Conservation (phyloP, 176 grass and related monocot species). For the Luzula sylvatica region DNA sequence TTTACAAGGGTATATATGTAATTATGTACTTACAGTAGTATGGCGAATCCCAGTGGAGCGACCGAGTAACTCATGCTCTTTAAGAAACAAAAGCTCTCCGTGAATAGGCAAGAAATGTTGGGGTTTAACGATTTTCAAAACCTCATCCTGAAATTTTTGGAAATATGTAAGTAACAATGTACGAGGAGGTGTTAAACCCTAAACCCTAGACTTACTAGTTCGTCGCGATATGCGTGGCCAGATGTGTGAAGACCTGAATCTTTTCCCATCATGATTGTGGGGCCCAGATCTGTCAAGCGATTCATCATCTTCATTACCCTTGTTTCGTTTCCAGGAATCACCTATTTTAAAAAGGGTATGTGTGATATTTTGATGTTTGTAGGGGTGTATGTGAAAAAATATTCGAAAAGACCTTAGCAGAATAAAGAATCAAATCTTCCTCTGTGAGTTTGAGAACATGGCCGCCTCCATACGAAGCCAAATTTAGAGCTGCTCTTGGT, state of each 20-base stretch:
- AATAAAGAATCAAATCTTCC: constrained; percentile 90
- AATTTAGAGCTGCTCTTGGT: constrained; percentile 88
- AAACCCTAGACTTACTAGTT: constrained; percentile 62
- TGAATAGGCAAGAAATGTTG: constrained; percentile 98
- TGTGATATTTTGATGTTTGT: constrained; percentile 3
- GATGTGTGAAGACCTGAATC: constrained; percentile 83
- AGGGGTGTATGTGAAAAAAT: background rate
- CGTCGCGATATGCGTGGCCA: constrained; percentile 85
- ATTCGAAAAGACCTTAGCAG: constrained; percentile 87
- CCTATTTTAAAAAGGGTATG: constrained; percentile 27
- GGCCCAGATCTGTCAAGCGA: constrained; percentile 74
- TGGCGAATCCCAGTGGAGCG: constrained; percentile 88
- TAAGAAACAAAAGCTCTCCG: constrained; percentile 90
- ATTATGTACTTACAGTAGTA: constrained; percentile 69
- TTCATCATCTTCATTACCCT: constrained; percentile 99
- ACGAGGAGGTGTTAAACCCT: too few relatives aligned
- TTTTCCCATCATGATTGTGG: constrained; percentile 94
- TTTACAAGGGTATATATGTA: too few relatives aligned
- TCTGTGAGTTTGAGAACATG: constrained; percentile 84
- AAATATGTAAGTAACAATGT: too few relatives aligned
- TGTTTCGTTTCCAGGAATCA: constrained; percentile 96
- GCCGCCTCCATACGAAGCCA: constrained; percentile 89
- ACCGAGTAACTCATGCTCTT: constrained; percentile 98
- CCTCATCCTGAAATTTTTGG: constrained; percentile 87
- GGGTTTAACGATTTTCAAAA: constrained; percentile 93